Percentiles rank a stretch among this genome's conserved stretches.
phyloP scores from a whole-genome alignment of 1,284 basidiomycete species.

The Apiotrichum laibachii region DNA sequence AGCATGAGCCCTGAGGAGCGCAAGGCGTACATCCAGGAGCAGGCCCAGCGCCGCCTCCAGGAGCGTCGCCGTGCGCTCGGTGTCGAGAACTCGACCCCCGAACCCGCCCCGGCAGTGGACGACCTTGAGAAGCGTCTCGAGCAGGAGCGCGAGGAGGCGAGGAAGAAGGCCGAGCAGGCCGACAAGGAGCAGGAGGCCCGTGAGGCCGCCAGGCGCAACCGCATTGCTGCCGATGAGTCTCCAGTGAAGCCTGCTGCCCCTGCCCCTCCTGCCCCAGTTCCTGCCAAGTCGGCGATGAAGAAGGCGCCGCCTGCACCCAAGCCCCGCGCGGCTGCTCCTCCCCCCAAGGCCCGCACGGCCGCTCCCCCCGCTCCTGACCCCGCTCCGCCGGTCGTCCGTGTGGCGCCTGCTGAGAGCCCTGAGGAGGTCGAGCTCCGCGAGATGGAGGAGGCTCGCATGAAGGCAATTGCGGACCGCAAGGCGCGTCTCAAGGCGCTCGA shows the following conservation, averaged over 20 bases:
- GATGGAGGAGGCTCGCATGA: slow-evolving; percentile 65
- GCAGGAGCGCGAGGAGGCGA: slow-evolving; percentile 78
- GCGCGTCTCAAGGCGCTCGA: slow-evolving; percentile 67
- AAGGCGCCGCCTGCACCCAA: slow-evolving; percentile 27
- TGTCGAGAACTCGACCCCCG: slow-evolving; percentile 59
- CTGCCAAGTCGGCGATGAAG: slow-evolving; percentile 38
- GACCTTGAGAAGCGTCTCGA: slow-evolving; percentile 77
- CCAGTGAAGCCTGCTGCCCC: slow-evolving; percentile 38
- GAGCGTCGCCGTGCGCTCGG: slow-evolving; percentile 87
- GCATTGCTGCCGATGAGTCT: slow-evolving; percentile 63
- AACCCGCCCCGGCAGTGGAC: slow-evolving; percentile 58
- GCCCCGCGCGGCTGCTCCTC: slow-evolving; percentile 27
- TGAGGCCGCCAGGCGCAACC: slow-evolving; percentile 65
- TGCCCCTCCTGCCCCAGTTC: slow-evolving; percentile 24
- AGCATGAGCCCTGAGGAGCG: slow-evolving; percentile 85
- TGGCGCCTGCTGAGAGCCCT: slow-evolving; percentile 54
- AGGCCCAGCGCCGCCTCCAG: slow-evolving; percentile 80
- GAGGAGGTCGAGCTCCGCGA: slow-evolving; percentile 64
- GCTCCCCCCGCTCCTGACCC: slow-evolving; percentile 33
- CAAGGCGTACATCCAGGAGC: slow-evolving; percentile 71
- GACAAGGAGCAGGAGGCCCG: slow-evolving; percentile 75
- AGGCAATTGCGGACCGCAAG: slow-evolving; percentile 64
- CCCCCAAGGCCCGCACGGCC: slow-evolving; percentile 31
- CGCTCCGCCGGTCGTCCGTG: slow-evolving; percentile 43
- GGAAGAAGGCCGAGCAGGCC: slow-evolving; percentile 69